phyloP scores from a whole-genome alignment of 768 basidiomycete species.

The Leucogyrophana mollusca region DNA sequence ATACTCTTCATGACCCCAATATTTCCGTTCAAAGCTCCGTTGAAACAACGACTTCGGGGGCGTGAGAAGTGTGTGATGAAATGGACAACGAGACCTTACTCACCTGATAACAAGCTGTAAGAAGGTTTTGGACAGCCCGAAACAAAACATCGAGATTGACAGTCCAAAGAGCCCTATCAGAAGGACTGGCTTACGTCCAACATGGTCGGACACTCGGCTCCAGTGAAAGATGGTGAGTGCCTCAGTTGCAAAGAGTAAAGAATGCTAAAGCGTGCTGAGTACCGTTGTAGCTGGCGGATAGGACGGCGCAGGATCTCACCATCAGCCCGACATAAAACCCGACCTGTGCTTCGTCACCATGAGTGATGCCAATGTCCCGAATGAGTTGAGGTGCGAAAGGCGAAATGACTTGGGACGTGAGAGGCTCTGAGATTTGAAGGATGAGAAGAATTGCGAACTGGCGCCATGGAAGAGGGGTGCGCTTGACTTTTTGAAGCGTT shows the following conservation, averaged over 20 bases:
- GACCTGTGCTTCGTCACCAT: conserved; percentile 43
- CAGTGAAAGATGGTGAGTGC: conserved; percentile 47
- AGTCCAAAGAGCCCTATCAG: conserved; percentile 44
- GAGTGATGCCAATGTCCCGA: conserved; percentile 34
- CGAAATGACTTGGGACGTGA: conserved; percentile 71
- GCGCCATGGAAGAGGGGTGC: conserved; percentile 63
- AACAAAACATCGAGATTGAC: conserved; percentile 44
- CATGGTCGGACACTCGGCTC: conserved; percentile 48
- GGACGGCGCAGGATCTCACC: conserved; percentile 27
- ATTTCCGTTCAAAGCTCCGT: conserved; percentile 57
- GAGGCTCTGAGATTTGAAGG: conserved; percentile 71
- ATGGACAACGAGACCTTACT: conserved; percentile 12
- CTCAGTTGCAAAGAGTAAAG: conserved; percentile 48
- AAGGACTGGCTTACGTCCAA: conserved; percentile 50
- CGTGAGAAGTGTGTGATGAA: neutral
- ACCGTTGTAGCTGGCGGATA: neutral
- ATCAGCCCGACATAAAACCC: conserved; percentile 49
- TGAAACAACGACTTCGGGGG: conserved; percentile 38
- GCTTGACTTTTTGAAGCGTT: conserved; percentile 23
- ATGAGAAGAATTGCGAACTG: conserved; percentile 70
- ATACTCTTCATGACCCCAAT: conserved; percentile 49
- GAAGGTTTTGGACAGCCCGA: conserved; percentile 47
- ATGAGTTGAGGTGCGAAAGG: conserved; percentile 59
- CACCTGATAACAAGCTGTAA: conserved; percentile 44
- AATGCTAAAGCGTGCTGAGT: conserved; percentile 36